A percentile compares a stretch with the other conserved stretches of the same genome.
phyloP scores from a whole-genome alignment of 306 rosid genomes.

The Quillaja saponaria region DNA sequence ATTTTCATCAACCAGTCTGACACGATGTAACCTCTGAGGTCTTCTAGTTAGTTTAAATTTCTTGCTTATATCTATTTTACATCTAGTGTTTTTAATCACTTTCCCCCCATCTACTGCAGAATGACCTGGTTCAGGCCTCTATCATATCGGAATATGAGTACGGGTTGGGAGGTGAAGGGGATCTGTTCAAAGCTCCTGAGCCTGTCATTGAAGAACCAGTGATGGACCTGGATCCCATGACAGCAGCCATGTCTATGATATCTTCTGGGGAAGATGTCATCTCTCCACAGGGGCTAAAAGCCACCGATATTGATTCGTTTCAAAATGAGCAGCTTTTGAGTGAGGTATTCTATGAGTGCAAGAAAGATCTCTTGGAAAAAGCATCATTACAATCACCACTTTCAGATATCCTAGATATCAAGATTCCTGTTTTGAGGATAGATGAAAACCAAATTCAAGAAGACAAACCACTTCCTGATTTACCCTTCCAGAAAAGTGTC shows the following conservation, averaged over 20 bases:
- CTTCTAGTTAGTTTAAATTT: conserved; percentile 1
- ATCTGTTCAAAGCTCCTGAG: conserved; percentile 94
- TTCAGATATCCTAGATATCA: conserved; percentile 65
- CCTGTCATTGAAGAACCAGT: conserved; percentile 68
- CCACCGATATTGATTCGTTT: conserved; percentile 71
- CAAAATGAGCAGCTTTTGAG: conserved; percentile 80
- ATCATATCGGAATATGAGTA: conserved; percentile 78
- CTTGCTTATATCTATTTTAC: background rate
- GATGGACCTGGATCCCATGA: conserved; percentile 60
- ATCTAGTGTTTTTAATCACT: conserved; percentile 13
- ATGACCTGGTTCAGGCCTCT: conserved; percentile 55
- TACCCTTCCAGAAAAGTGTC: conserved; percentile 57
- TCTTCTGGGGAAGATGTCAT: conserved; percentile 71
- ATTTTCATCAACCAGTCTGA: conserved; percentile 1
- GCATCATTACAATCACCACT: conserved; percentile 59
- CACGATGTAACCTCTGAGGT: background rate
- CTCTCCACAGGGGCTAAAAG: conserved; percentile 61
- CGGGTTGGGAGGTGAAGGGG: conserved; percentile 91
- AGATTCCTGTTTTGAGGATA: conserved; percentile 46
- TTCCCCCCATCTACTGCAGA: conserved; percentile 43
- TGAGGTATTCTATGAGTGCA: conserved; percentile 76
- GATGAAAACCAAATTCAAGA: conserved; percentile 61
- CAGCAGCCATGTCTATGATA: conserved; percentile 74
- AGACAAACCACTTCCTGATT: conserved; percentile 51
- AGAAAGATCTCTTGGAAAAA: conserved; percentile 73